phyloP scores from a whole-genome alignment of 768 basidiomycete genomes.

The Trametes sanguinea region DNA sequence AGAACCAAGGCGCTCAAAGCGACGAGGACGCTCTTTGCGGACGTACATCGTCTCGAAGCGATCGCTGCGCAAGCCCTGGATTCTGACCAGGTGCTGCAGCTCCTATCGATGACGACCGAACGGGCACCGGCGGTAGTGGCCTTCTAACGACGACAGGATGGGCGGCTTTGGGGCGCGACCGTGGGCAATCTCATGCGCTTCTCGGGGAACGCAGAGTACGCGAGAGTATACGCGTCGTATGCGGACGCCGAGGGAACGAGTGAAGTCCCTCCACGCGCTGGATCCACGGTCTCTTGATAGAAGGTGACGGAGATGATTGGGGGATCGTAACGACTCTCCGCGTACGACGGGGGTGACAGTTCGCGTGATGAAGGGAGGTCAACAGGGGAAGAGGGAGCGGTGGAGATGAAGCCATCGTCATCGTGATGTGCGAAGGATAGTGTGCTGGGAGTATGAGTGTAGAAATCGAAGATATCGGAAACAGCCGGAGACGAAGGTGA shows the following conservation, averaged over 20 bases:
- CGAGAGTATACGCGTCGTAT: background rate
- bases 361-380: conserved; percentile 2
- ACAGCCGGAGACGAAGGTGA: conserved; percentile 17
- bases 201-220: background rate
- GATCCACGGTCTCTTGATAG: conserved; percentile 9
- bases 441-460: conserved; percentile 11
- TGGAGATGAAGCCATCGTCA: conserved; percentile 6
- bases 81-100: background rate
- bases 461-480: conserved; percentile 22
- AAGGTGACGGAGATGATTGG: conserved; percentile 22
- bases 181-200: background rate
- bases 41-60: conserved; percentile 11
- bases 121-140: conserved; percentile 20
- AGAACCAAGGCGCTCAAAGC: conserved; percentile 4
- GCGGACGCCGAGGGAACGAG: background rate
- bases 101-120: background rate
- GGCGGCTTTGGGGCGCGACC: background rate
- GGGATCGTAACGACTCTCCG: conserved; percentile 4
- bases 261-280: background rate
- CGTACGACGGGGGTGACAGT: conserved; percentile 4
- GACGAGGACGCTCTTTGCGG: conserved; percentile 2
- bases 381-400: conserved; percentile 17
- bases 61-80: background rate
- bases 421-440: conserved; percentile 8
- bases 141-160: background rate